These are phyloP conservation scores for Microstroma glucosiphilum DNA, from an alignment of 1,284 basidiomycete species.

Conservation along the genomic window DNA sequence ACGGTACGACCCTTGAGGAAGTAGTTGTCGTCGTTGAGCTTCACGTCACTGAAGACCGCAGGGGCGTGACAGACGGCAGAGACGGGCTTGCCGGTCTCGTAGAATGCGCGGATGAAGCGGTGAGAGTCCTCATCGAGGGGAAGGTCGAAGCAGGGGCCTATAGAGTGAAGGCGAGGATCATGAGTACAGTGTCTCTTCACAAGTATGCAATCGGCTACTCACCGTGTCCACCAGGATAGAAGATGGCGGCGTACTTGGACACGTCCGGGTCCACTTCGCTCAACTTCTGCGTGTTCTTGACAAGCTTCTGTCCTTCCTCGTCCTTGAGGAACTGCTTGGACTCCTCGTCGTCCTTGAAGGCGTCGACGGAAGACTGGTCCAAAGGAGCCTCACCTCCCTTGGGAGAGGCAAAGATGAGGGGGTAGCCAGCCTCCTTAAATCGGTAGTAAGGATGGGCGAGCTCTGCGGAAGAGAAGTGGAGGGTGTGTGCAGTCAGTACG, in stretches of 20 bases:
- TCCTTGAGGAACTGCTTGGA: slow-evolving; percentile 63
- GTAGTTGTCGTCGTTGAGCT: slow-evolving; percentile 32
- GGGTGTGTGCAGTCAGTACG: too few species aligned
- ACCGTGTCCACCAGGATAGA: slow-evolving; percentile 65
- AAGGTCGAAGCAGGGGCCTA: slow-evolving; percentile 31
- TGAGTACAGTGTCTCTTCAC: too few species aligned
- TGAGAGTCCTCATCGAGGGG: slow-evolving; percentile 30
- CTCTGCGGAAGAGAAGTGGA: neutral
- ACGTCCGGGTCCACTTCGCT: slow-evolving; percentile 59
- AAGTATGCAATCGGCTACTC: neutral
- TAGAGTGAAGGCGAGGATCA: neutral
- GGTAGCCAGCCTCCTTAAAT: slow-evolving; percentile 57
- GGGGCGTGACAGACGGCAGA: slow-evolving; percentile 41
- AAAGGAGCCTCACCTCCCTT: slow-evolving; percentile 67
- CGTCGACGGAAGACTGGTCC: slow-evolving; percentile 61
- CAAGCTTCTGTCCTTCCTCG: slow-evolving; percentile 57
- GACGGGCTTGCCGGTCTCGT: slow-evolving; percentile 32
- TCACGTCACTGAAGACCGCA: slow-evolving; percentile 34
- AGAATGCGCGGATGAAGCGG: slow-evolving; percentile 32
- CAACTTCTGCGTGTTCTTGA: slow-evolving; percentile 60
- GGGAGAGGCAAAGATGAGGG: slow-evolving; percentile 67
- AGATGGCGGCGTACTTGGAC: slow-evolving; percentile 63
- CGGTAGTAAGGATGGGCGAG: slow-evolving; percentile 74
- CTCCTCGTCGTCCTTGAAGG: slow-evolving; percentile 58
- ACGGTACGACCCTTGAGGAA: slow-evolving; percentile 58